Evolutionary conservation across 768 basidiomycete genomes (phyloP).

Genomic region (Crepidotus variabilis): DNA sequence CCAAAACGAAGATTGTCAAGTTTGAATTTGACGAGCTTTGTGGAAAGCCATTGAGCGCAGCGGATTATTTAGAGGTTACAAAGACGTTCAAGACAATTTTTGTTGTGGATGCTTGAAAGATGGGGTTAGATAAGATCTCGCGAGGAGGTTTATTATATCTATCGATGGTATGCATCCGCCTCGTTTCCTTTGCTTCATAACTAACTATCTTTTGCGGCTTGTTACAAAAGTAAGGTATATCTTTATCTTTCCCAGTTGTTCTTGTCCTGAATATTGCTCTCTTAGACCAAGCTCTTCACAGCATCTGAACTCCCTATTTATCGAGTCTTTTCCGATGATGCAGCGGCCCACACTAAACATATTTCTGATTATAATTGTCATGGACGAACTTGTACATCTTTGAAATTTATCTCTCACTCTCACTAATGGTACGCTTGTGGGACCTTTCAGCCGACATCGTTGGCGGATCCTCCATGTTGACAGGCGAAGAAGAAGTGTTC

Average conservation of each 20-base stretch:
- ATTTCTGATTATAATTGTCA: conserved; percentile 78
- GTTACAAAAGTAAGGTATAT: conserved; percentile 83
- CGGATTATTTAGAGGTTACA: conserved; percentile 94
- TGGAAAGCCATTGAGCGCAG: conserved; percentile 85
- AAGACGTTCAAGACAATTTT: conserved; percentile 86
- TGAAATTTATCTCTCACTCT: conserved; percentile 1
- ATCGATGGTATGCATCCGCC: conserved; percentile 67
- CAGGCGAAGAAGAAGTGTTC: conserved; percentile 95
- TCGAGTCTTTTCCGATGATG: conserved; percentile 83
- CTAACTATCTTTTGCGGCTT: conserved; percentile 43
- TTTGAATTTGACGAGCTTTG: conserved; percentile 88
- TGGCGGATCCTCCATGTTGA: conserved; percentile 86
- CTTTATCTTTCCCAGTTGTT: neutral
- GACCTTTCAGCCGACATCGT: conserved; percentile 75
- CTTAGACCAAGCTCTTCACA: conserved; percentile 83
- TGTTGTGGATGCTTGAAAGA: conserved; percentile 80
- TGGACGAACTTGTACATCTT: conserved; percentile 85
- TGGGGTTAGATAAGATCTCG: conserved; percentile 93
- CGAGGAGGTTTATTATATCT: conserved; percentile 94
- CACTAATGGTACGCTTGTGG: conserved; percentile 34
- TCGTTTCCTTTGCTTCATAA: neutral
- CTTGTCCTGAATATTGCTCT: conserved; percentile 1
- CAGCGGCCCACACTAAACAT: conserved; percentile 26
- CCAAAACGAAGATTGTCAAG: conserved; percentile 59
- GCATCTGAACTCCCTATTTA: conserved; percentile 91